phyloP scores from a whole-genome alignment of 768 basidiomycete genomes.

The Chalciporus sphaerocephalus region DNA sequence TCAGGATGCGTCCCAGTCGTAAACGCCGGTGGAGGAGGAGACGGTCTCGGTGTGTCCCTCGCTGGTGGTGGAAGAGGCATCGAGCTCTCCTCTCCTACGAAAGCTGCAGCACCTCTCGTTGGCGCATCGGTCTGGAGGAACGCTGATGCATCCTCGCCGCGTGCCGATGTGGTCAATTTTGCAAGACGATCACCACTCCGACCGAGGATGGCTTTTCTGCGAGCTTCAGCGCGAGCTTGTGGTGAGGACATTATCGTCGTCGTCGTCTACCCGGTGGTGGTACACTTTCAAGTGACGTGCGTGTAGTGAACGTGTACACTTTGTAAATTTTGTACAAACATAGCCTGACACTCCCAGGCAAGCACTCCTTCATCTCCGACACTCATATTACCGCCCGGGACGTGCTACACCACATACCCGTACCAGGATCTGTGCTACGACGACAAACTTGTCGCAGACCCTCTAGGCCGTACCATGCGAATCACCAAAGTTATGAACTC shows the following conservation, averaged over 20 bases:
- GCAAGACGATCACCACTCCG: conserved; percentile 72
- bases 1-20: conserved; percentile 34
- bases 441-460: too few species aligned
- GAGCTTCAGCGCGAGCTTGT: conserved; percentile 71
- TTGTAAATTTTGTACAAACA: neutral
- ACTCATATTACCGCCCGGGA: too few species aligned
- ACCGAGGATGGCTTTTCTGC: conserved; percentile 70
- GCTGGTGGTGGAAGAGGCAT: conserved; percentile 25
- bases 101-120: conserved; percentile 21
- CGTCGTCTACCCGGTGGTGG: neutral
- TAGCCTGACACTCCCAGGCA: neutral
- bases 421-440: too few species aligned
- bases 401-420: too few species aligned
- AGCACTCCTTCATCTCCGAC: neutral
- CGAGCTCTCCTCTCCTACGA: conserved; percentile 35
- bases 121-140: conserved; percentile 47
- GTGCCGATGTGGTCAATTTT: conserved; percentile 70
- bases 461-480: too few species aligned
- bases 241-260: conserved; percentile 38
- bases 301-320: neutral
- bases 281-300: neutral
- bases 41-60: conserved; percentile 25
- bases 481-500: too few species aligned
- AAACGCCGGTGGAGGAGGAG: conserved; percentile 24
- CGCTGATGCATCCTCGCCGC: conserved; percentile 61